Conservation (phyloP, 345 rosid genomes). For the Corchorus capsularis region DNA sequence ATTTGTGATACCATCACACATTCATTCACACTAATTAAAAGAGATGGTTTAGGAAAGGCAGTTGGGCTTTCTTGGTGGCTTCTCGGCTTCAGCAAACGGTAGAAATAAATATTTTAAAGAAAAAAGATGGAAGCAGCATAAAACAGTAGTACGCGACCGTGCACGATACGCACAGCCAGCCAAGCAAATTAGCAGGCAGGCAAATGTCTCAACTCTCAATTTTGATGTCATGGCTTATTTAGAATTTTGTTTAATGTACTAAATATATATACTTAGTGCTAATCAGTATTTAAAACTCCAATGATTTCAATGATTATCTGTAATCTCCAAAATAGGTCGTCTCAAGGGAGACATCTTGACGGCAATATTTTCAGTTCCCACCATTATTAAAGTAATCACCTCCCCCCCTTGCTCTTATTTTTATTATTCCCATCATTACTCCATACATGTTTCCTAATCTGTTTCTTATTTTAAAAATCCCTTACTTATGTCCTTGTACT, state of each 20-base stretch:
- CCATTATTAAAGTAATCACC: constrained; percentile 9
- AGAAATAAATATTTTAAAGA: neutral
- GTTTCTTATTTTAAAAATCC: neutral
- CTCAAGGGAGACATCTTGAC: constrained; percentile 3
- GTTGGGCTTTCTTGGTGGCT: neutral
- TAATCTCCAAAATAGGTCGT: constrained; percentile 7
- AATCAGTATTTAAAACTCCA: neutral
- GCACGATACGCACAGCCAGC: neutral
- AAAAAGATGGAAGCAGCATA: neutral
- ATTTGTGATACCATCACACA: too few species aligned
- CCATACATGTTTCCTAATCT: neutral
- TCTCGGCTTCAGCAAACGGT: neutral
- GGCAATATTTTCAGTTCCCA: constrained; percentile 9
- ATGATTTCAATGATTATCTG: constrained; percentile 13
- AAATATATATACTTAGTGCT: neutral
- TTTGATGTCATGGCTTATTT: neutral
- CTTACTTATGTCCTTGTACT: neutral
- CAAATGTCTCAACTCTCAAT: neutral
- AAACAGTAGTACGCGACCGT: neutral
- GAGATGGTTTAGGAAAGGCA: neutral
- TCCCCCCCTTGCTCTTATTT: neutral
- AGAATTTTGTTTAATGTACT: neutral
- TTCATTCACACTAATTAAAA: neutral
- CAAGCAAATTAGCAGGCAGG: neutral
- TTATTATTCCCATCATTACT: neutral